Percentiles rank a stretch among this genome's conserved stretches.
Conservation (phyloP, 176 grass and related monocot species). For the Raddia guianensis region DNA sequence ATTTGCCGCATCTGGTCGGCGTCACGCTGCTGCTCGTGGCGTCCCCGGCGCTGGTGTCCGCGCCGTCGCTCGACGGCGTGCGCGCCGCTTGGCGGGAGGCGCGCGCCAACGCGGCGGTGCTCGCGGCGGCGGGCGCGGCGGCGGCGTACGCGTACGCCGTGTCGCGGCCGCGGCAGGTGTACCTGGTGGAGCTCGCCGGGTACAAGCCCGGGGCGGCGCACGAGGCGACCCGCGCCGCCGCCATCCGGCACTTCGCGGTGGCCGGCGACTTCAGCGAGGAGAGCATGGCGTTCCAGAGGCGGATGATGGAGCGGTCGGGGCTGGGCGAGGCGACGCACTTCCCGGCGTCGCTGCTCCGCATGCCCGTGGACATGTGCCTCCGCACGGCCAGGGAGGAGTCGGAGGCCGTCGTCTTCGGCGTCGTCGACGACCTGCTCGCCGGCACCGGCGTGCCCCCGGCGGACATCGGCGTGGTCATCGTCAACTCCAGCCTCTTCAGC, state of each 20-base stretch:
- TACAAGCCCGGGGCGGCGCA: conserved; percentile 41
- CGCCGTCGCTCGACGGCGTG: neutral
- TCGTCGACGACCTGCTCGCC: conserved; percentile 40
- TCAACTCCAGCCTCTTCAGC: conserved; percentile 70
- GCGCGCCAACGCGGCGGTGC: conserved; percentile 15
- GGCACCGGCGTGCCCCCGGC: conserved; percentile 19
- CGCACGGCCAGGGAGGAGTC: conserved; percentile 50
- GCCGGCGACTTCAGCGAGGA: conserved; percentile 42
- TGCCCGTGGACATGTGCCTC: conserved; percentile 45
- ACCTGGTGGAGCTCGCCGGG: conserved; percentile 50
- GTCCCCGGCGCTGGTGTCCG: neutral
- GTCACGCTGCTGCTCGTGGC: conserved; percentile 20
- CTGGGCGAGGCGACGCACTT: conserved; percentile 56
- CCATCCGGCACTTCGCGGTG: conserved; percentile 35
- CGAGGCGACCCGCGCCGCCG: conserved; percentile 31
- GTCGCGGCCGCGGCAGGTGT: conserved; percentile 48
- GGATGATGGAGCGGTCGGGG: conserved; percentile 65
- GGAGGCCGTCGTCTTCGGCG: conserved; percentile 47
- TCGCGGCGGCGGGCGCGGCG: neutral
- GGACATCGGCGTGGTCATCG: conserved; percentile 52
- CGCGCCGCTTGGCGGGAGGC: neutral
- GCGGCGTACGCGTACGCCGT: conserved; percentile 37
- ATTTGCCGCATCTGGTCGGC: conserved; percentile 32
- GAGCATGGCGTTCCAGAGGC: conserved; percentile 54
- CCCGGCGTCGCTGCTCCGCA: conserved; percentile 46